phyloP scores from a whole-genome alignment of 345 rosid species.

The Rhodomyrtus tomentosa region DNA sequence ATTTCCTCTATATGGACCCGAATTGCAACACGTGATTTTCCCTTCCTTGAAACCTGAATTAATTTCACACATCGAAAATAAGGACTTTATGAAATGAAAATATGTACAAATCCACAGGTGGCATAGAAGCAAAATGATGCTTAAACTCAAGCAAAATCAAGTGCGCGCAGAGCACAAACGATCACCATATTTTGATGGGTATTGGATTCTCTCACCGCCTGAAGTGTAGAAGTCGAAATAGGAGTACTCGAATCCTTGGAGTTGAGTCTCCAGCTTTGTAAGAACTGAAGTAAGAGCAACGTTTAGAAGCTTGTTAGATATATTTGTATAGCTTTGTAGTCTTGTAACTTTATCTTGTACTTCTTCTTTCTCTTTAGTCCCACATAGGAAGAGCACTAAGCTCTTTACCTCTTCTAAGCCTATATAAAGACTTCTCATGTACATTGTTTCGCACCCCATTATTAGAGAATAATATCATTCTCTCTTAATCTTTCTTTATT shows the following conservation, averaged over 20 bases:
- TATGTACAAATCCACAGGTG: neutral
- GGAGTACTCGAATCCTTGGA: slow-evolving; percentile 23
- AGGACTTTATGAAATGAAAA: neutral
- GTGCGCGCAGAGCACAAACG: too few species aligned
- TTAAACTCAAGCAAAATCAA: neutral
- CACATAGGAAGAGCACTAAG: too few species aligned
- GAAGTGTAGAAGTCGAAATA: slow-evolving; percentile 12
- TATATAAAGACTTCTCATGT: too few species aligned
- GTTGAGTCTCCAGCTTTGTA: slow-evolving; percentile 1
- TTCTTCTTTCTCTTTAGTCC: too few species aligned
- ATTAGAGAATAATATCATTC: too few species aligned
- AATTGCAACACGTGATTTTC: slow-evolving; percentile 5
- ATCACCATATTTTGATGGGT: slow-evolving; percentile 28
- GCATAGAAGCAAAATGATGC: neutral
- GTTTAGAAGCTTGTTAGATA: slow-evolving; percentile 18
- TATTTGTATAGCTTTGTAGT: too few species aligned
- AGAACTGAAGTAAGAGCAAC: slow-evolving; percentile 4
- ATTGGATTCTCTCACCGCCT: slow-evolving; percentile 2
- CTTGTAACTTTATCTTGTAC: too few species aligned
- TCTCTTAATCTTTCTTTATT: too few species aligned
- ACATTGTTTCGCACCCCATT: too few species aligned
- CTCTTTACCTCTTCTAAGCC: too few species aligned
- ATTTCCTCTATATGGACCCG: neutral
- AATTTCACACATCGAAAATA: neutral
- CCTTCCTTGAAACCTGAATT: slow-evolving; percentile 1